Conservation (phyloP, 176 grass and related monocot genomes). For the Guadua angustifolia region DNA sequence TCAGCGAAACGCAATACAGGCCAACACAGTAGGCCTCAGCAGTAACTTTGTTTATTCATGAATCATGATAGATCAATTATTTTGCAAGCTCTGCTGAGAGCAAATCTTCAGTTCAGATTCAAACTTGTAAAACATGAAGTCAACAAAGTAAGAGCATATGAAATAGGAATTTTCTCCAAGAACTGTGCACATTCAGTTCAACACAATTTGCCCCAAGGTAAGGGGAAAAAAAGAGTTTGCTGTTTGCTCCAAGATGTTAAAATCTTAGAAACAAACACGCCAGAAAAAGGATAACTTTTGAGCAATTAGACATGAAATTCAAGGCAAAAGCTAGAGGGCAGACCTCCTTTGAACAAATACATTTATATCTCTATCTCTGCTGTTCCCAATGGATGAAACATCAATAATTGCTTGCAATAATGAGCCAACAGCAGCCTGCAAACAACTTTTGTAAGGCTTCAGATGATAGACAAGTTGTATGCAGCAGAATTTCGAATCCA, state of each 20-base stretch:
- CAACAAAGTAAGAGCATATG: conserved; percentile 25
- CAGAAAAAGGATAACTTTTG: conserved; percentile 9
- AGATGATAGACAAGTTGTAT: conserved; percentile 34
- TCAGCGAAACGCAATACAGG: conserved; percentile 5
- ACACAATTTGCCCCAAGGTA: background rate
- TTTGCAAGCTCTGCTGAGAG: conserved; percentile 28
- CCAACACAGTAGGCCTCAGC: conserved; percentile 3
- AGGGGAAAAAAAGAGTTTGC: no score
- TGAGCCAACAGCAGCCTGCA: conserved; percentile 84
- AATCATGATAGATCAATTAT: conserved; percentile 27
- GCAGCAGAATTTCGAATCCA: conserved; percentile 2
- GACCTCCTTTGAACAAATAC: conserved; percentile 88
- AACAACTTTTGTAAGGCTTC: conserved; percentile 45
- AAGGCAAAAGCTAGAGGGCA: conserved; percentile 19
- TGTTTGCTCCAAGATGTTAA: background rate
- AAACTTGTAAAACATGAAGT: conserved; percentile 20
- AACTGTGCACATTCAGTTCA: background rate
- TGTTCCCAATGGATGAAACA: conserved; percentile 78
- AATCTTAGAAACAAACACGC: background rate
- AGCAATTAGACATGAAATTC: conserved; percentile 11
- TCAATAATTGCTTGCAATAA: conserved; percentile 93
- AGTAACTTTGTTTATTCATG: conserved; percentile 33
- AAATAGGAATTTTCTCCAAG: conserved; percentile 3
- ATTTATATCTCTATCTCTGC: conserved; percentile 93
- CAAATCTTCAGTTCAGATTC: background rate